These are phyloP conservation scores for Colletotrichum nymphaeae DNA, from an alignment of 2,329 filamentous ascomycete genomes.

Conservation along the genomic window DNA sequence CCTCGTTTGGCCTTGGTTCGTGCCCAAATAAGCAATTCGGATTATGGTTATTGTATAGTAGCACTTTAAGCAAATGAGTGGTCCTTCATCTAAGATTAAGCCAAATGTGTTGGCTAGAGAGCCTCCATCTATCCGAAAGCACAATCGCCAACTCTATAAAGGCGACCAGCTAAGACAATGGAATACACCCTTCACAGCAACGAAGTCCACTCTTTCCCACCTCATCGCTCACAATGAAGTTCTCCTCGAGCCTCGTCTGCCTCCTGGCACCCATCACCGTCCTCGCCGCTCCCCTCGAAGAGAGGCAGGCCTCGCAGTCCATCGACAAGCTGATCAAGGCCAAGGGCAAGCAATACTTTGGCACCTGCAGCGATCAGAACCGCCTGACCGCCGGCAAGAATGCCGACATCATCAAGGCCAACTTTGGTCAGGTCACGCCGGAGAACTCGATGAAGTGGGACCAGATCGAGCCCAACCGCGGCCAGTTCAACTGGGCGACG, in stretches of 20 bases:
- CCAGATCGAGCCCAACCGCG: conserved; percentile 58
- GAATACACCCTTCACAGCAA: background rate
- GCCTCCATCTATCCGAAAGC: background rate
- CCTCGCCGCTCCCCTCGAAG: conserved; percentile 45
- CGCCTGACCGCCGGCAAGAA: conserved; percentile 61
- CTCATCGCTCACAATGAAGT: conserved; percentile 35
- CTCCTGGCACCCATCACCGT: conserved; percentile 52
- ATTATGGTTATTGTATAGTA: background rate
- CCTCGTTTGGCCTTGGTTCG: background rate
- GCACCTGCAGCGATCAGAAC: conserved; percentile 66
- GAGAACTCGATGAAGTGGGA: conserved; percentile 82
- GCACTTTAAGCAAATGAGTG: background rate
- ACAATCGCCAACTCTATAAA: background rate
- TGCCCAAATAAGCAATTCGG: background rate
- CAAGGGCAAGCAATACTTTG: conserved; percentile 75
- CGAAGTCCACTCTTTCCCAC: background rate
- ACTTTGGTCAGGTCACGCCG: conserved; percentile 74
- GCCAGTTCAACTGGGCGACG: conserved; percentile 65
- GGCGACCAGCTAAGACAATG: background rate
- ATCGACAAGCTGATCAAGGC: conserved; percentile 68
- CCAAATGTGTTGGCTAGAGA: background rate
- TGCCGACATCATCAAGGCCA: conserved; percentile 66
- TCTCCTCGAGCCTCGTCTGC: conserved; percentile 43
- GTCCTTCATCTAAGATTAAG: background rate
- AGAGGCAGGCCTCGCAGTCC: conserved; percentile 56